Conservation (phyloP, 345 rosid species). For the Brassica incana region DNA sequence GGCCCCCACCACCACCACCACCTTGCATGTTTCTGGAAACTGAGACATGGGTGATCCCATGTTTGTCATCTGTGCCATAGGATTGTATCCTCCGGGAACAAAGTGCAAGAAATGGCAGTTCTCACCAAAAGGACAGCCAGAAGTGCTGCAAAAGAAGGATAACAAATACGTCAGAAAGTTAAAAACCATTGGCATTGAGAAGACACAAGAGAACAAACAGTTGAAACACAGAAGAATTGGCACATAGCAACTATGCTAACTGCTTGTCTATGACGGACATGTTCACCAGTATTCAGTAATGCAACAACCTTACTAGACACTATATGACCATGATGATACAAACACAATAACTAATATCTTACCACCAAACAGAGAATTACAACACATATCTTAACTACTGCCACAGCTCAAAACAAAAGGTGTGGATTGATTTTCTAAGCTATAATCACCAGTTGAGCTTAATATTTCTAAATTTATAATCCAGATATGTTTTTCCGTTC, state of each 20-base stretch:
- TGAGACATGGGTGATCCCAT: conserved; percentile 57
- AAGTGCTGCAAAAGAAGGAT: conserved; percentile 61
- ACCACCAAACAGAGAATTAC: conserved; percentile 14
- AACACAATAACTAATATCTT: conserved; percentile 8
- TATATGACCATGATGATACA: conserved; percentile 10
- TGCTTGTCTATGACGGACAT: background rate
- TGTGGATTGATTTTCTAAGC: conserved; percentile 9
- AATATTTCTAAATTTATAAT: conserved; percentile 18
- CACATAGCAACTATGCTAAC: background rate
- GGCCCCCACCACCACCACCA: conserved; percentile 55
- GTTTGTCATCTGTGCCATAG: conserved; percentile 74
- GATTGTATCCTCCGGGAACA: conserved; percentile 95
- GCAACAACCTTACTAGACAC: background rate
- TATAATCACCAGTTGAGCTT: conserved; percentile 1
- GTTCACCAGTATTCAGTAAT: background rate
- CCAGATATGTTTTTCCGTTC: background rate
- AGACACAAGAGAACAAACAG: conserved; percentile 8
- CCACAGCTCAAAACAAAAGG: conserved; percentile 13
- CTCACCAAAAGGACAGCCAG: conserved; percentile 98
- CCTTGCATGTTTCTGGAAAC: conserved; percentile 58
- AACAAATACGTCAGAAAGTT: conserved; percentile 14
- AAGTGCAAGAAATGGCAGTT: conserved; percentile 94
- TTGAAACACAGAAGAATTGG: background rate
- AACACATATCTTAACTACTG: conserved; percentile 12
- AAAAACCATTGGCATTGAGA: conserved; percentile 12